Conservation (phyloP, 2,329 filamentous ascomycete species). For the Fusarium sulawesiense region DNA sequence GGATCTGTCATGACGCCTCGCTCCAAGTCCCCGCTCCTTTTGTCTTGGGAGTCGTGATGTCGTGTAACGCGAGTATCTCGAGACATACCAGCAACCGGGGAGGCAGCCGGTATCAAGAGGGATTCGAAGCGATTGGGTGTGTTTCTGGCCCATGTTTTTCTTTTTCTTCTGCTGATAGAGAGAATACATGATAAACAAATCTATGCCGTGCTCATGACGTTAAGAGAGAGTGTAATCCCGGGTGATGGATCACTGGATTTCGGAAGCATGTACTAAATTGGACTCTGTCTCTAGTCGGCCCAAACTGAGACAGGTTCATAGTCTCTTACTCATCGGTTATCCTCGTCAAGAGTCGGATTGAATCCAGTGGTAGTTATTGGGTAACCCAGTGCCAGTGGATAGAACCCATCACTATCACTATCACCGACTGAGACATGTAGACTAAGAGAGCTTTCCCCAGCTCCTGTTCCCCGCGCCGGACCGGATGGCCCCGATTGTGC, state of each 20-base stretch:
- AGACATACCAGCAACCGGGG: conserved; percentile 31
- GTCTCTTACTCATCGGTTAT: conserved; percentile 12
- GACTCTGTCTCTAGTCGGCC: not conserved
- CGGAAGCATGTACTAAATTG: conserved; percentile 13
- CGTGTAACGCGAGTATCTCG: conserved; percentile 13
- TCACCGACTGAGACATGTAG: conserved; percentile 1
- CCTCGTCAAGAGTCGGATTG: conserved; percentile 17
- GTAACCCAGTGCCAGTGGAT: not conserved
- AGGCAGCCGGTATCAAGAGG: conserved; percentile 19
- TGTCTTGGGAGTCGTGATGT: conserved; percentile 17
- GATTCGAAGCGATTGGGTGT: conserved; percentile 26
- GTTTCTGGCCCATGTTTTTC: not conserved
- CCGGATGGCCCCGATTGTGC: conserved; percentile 29
- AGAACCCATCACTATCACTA: not conserved
- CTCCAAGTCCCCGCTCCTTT: conserved; percentile 26
- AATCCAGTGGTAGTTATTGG: conserved; percentile 2
- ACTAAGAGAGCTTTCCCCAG: conserved; percentile 16
- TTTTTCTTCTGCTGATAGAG: not conserved
- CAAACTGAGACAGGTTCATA: conserved; percentile 27
- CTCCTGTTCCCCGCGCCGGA: conserved; percentile 25
- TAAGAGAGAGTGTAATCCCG: not conserved
- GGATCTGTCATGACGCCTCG: conserved; percentile 12
- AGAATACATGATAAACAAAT: not conserved
- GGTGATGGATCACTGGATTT: conserved; percentile 3
- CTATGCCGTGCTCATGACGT: conserved; percentile 14